Conservation (phyloP, 805 yeast genomes). For the Candida railenensis region DNA sequence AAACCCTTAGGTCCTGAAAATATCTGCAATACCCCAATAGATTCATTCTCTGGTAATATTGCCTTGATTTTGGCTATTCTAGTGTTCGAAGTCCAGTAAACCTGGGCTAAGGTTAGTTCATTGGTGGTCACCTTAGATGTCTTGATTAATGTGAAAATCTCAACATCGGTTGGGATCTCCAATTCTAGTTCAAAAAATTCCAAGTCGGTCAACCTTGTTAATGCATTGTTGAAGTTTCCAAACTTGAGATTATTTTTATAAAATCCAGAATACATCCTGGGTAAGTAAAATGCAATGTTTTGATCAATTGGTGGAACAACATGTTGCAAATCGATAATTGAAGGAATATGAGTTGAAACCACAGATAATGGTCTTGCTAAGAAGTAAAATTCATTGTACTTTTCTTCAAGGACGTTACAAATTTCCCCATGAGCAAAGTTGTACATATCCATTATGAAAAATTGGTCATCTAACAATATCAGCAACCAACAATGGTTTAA, state of each 20-base stretch:
- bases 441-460: conserved; percentile 71
- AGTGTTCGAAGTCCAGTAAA: conserved; percentile 62
- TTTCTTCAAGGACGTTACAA: conserved; percentile 28
- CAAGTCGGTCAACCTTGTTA: conserved; percentile 67
- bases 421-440: conserved; percentile 32
- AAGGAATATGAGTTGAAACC: conserved; percentile 85
- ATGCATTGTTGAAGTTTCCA: conserved; percentile 68
- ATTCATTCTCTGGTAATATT: conserved; percentile 64
- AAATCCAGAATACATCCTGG: conserved; percentile 83
- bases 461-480: conserved; percentile 69
- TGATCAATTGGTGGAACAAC: conserved; percentile 82
- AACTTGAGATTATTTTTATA: conserved; percentile 58
- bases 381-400: conserved; percentile 65
- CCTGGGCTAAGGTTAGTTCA: conserved; percentile 71
- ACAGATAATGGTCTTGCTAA: conserved; percentile 71
- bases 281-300: conserved; percentile 73
- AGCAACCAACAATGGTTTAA: conserved; percentile 89
- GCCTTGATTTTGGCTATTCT: conserved; percentile 81
- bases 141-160: conserved; percentile 59
- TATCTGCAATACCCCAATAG: conserved; percentile 71
- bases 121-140: conserved; percentile 47
- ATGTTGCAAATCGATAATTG: conserved; percentile 77
- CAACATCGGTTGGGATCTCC: conserved; percentile 67
- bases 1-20: conserved; percentile 67
- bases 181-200: conserved; percentile 81